These are phyloP conservation scores for Pseudopithomyces chartarum DNA, from an alignment of 2,329 filamentous ascomycete genomes.

Conservation along the genomic window DNA sequence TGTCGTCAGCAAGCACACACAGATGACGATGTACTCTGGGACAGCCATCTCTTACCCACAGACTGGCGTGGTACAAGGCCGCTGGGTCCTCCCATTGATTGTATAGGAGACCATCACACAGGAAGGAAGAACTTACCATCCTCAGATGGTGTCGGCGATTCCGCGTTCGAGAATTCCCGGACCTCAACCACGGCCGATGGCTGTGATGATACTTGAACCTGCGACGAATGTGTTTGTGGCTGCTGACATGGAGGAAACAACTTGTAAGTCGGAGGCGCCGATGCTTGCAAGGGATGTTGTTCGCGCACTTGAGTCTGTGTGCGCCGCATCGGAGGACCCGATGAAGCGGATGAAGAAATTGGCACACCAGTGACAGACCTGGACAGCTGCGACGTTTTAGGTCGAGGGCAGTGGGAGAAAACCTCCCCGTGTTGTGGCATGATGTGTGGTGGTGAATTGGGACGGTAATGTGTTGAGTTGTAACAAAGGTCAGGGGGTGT, in stretches of 20 bases:
- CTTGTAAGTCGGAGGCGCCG: background rate
- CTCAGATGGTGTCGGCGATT: background rate
- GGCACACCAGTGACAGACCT: background rate
- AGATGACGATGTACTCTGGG: no score
- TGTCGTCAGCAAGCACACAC: background rate
- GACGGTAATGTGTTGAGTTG: background rate
- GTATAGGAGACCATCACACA: no score
- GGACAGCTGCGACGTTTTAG: background rate
- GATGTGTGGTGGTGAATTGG: background rate
- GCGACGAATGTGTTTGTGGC: background rate
- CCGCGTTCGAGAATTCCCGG: background rate
- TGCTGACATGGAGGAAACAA: background rate
- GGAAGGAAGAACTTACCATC: background rate
- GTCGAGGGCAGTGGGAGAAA: background rate
- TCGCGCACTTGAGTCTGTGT: background rate
- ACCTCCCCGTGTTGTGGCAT: slow-evolving; percentile 2
- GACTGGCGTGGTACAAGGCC: no score
- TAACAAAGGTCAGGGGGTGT: no score
- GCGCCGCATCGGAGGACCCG: background rate
- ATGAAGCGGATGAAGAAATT: background rate
- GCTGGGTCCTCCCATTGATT: no score
- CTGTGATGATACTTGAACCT: background rate
- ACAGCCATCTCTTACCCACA: no score
- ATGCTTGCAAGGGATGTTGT: background rate
- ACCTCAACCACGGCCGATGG: background rate